Evolutionary conservation across 306 rosid species (phyloP).

Genomic region (Medicago ruthenica): DNA sequence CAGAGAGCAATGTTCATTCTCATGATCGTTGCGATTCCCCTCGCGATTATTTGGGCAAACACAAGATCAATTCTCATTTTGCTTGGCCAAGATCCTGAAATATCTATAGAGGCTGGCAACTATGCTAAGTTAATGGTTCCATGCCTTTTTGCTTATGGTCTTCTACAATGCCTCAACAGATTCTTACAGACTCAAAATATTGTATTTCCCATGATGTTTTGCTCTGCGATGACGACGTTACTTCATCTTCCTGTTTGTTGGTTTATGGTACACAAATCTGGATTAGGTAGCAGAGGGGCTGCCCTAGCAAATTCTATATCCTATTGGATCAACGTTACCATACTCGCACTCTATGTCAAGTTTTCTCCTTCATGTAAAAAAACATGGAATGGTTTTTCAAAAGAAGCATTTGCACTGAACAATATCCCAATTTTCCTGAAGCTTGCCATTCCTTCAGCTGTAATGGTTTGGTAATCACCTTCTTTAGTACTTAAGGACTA

Average conservation of each 20-base stretch:
- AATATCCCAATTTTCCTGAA: constrained; percentile 54
- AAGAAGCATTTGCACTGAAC: constrained; percentile 53
- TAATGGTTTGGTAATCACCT: constrained; percentile 76
- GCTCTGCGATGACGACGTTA: constrained; percentile 53
- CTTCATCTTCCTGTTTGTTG: constrained; percentile 64
- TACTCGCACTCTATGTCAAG: constrained; percentile 65
- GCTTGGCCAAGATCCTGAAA: constrained; percentile 68
- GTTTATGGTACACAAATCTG: constrained; percentile 64
- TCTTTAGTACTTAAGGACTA: constrained; percentile 7
- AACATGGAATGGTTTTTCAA: constrained; percentile 70
- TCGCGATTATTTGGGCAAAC: constrained; percentile 63
- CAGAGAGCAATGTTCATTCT: constrained; percentile 76
- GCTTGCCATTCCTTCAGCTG: constrained; percentile 83
- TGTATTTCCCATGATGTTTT: constrained; percentile 71
- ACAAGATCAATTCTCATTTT: constrained; percentile 55
- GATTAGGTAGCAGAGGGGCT: constrained; percentile 71
- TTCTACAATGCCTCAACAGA: constrained; percentile 68
- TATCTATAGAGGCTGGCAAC: constrained; percentile 62
- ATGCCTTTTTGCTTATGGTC: constrained; percentile 58
- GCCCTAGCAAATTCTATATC: constrained; percentile 70
- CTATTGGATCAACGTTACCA: constrained; percentile 65
- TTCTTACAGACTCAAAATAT: constrained; percentile 73
- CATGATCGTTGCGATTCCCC: constrained; percentile 53
- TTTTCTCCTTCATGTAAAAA: constrained; percentile 66
- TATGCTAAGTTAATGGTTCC: constrained; percentile 66